A percentile compares a stretch with the other conserved stretches of the same genome.
Conservation (phyloP, 192 early-diverging fungal species). For the Coemansia sp. region DNA sequence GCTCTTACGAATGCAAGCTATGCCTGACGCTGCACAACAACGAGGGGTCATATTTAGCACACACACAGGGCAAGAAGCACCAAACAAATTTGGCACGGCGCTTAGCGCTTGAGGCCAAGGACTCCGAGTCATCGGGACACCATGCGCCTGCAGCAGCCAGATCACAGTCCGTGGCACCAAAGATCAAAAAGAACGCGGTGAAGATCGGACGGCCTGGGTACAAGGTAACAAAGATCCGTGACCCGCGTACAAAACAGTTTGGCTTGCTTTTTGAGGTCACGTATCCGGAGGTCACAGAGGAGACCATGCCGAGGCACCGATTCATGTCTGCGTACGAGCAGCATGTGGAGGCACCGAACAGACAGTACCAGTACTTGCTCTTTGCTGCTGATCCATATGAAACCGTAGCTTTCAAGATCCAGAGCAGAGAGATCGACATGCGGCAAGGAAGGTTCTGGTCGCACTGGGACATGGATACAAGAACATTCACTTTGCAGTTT, state of each 20-base stretch:
- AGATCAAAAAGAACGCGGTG: constrained; percentile 73
- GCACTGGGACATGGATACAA: constrained; percentile 90
- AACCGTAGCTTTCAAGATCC: constrained; percentile 91
- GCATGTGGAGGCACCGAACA: constrained; percentile 82
- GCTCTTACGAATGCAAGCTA: constrained; percentile 81
- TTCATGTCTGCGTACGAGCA: constrained; percentile 99
- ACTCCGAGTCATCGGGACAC: constrained; percentile 42
- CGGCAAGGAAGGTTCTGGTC: constrained; percentile 87
- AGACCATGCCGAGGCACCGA: constrained; percentile 83
- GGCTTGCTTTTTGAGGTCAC: constrained; percentile 93
- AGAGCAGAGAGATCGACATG: constrained; percentile 89
- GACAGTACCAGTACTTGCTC: constrained; percentile 89
- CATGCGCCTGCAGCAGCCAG: neutral
- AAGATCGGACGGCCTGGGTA: constrained; percentile 98
- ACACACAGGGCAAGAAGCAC: constrained; percentile 99
- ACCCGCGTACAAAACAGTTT: constrained; percentile 83
- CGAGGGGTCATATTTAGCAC: constrained; percentile 94
- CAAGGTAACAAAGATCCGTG: constrained; percentile 87
- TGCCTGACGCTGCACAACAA: constrained; percentile 86
- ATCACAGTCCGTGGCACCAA: constrained; percentile 3
- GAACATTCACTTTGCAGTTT: constrained; percentile 88
- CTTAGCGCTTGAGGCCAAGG: constrained; percentile 83
- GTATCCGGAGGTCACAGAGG: constrained; percentile 89
- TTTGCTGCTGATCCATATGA: constrained; percentile 98
- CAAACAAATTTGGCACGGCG: constrained; percentile 90